Evolutionary conservation across 1,139 yeast species (phyloP).

Genomic region (Pichia sp.): DNA sequence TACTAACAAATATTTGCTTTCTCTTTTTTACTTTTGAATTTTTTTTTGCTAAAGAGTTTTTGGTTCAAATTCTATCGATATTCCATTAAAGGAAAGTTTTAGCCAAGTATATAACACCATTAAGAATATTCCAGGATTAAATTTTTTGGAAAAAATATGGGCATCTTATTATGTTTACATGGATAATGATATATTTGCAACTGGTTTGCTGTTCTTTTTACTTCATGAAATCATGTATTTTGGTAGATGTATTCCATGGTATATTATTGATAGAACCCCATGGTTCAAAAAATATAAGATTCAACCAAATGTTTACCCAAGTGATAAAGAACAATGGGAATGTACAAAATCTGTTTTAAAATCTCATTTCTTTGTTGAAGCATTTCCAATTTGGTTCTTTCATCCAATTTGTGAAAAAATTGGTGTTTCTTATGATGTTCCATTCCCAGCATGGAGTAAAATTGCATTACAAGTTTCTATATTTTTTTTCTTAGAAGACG

Average conservation of each 20-base stretch:
- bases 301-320: slow-evolving; percentile 74
- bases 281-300: slow-evolving; percentile 73
- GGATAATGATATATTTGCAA: slow-evolving; percentile 73
- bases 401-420: slow-evolving; percentile 79
- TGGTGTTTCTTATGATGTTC: slow-evolving; percentile 72
- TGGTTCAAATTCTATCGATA: slow-evolving; percentile 18
- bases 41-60: slow-evolving; percentile 20
- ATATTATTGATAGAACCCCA: slow-evolving; percentile 67
- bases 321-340: slow-evolving; percentile 81
- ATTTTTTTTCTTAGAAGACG: slow-evolving; percentile 81
- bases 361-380: slow-evolving; percentile 87
- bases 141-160: slow-evolving; percentile 60
- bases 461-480: slow-evolving; percentile 60
- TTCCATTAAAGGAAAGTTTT: slow-evolving; percentile 20
- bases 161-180: slow-evolving; percentile 70
- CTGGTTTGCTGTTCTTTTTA: slow-evolving; percentile 69
- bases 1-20: background rate
- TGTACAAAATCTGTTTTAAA: slow-evolving; percentile 78
- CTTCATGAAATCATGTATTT: slow-evolving; percentile 79
- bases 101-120: slow-evolving; percentile 18
- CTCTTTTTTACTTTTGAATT: background rate
- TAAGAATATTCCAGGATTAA: slow-evolving; percentile 29
- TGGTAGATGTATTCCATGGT: slow-evolving; percentile 83
- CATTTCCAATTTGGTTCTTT: slow-evolving; percentile 92
- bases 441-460: slow-evolving; percentile 63